phyloP scores from a whole-genome alignment of 108 stramenopile species.

The Mayamaea pseudoterrestris region DNA sequence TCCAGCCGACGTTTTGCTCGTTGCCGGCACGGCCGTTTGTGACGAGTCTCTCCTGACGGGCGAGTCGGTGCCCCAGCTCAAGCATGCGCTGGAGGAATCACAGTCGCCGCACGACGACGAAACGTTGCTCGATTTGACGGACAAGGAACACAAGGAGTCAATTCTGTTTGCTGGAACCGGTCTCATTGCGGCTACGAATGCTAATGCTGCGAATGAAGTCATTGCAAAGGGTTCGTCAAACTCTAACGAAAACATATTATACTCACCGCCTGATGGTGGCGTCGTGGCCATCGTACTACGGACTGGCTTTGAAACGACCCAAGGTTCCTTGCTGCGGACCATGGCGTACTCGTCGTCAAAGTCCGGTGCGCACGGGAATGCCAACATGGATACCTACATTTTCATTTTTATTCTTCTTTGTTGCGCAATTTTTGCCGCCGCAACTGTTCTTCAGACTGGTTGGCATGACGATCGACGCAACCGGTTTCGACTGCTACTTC shows the following conservation, averaged over 20 bases:
- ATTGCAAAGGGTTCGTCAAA: too few species aligned
- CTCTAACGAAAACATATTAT: not conserved
- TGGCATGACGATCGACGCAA: conserved; percentile 71
- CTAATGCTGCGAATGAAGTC: not conserved
- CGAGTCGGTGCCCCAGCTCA: conserved; percentile 82
- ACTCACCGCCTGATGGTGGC: conserved; percentile 66
- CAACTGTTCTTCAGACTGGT: conserved; percentile 73
- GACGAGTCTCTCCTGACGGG: conserved; percentile 92
- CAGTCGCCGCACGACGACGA: too few species aligned
- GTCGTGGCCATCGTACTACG: conserved; percentile 77
- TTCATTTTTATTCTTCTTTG: conserved; percentile 80
- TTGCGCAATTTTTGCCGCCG: conserved; percentile 77
- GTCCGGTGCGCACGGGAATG: conserved; percentile 68
- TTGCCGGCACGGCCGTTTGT: conserved; percentile 59
- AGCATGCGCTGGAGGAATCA: conserved; percentile 14
- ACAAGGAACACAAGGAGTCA: conserved; percentile 42
- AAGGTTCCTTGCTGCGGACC: conserved; percentile 88
- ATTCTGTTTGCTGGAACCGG: conserved; percentile 81
- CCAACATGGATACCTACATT: conserved; percentile 77
- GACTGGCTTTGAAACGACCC: conserved; percentile 92
- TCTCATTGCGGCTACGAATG: conserved; percentile 29
- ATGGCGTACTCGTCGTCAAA: conserved; percentile 73
- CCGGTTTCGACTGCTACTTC: conserved; percentile 85
- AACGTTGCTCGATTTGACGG: conserved; percentile 27
- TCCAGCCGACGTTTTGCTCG: conserved; percentile 68